Base-by-base conservation (phyloP, 306 rosid species). In the Hippophae rhamnoides region DNA sequence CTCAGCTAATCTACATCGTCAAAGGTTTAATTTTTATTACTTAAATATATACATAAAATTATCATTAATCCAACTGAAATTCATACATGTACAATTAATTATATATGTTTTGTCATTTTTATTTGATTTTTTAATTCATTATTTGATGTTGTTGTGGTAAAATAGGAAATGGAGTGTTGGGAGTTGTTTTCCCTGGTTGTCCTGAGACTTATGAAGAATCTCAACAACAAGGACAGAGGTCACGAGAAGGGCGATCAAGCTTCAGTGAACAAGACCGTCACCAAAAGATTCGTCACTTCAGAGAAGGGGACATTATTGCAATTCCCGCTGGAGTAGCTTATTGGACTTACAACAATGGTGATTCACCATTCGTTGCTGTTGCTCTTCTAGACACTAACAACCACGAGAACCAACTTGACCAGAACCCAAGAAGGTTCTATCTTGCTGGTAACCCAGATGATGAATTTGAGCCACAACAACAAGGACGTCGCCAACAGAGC, bases 321-420 rank as follows among this genome's bases (percentile, higher is more conserved):
- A 25, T 79, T 6, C 85, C 81, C 0, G 55, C 85, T 6, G 74
- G 81, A 9, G 68, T 75, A 10, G 76, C 63, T 9, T 55, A 63
- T 55, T 79, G 83, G 83, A 6, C 11, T 25, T 72, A 64, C 61
- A 79, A 79, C 58, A 43, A 81, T 18, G 76, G 74, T 7, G 38
- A 67, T 5, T 9, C 47, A 10, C 18, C 40, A 3, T 54, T 85
- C 13, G 75, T 82, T 6, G 43, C 70, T 7, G 18, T 85, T 56
- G 43, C 42, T 61, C 81, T 89, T 47, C 70, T 71, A 0, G 73
- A 85, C 72, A 69, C 64, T 57, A 13, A 57, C 61, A 89, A 57
- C 81, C 0, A 9, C 0, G 57, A 8, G 10, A 83, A 89, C 81
- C 83, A 85, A 61, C 96, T 89, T 13, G 94, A 89, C 48, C 46